These are phyloP conservation scores for Boletus eberwhitei DNA, from an alignment of 768 basidiomycete species.

Conservation along the genomic window DNA sequence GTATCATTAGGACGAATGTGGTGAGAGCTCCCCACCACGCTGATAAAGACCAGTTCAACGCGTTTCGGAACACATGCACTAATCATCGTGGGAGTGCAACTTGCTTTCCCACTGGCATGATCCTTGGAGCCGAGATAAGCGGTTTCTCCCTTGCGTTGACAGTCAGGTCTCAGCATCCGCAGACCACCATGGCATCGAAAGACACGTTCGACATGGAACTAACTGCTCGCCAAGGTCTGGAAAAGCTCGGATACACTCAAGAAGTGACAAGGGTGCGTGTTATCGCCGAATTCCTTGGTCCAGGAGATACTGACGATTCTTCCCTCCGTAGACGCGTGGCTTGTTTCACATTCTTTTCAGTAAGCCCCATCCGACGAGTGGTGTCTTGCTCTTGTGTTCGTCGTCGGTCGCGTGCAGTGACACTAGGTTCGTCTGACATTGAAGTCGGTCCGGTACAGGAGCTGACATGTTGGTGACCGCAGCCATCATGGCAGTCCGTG, in stretches of 20 bases:
- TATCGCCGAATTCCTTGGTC: neutral
- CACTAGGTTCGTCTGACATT: constrained; percentile 36
- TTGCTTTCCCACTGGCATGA: no score
- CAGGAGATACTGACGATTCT: neutral
- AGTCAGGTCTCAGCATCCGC: neutral
- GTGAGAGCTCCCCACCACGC: no score
- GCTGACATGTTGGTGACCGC: constrained; percentile 1
- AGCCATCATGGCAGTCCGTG: constrained; percentile 65
- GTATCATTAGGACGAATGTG: no score
- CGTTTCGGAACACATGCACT: no score
- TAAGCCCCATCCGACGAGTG: constrained; percentile 25
- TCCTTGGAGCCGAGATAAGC: no score
- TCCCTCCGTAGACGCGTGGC: constrained; percentile 41
- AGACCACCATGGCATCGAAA: constrained; percentile 11
- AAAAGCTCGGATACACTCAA: constrained; percentile 54
- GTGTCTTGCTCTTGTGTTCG: neutral
- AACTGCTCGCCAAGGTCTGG: constrained; percentile 34
- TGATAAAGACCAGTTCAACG: no score
- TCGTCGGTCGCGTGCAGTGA: constrained; percentile 33
- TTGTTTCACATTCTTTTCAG: constrained; percentile 53
- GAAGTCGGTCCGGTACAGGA: neutral
- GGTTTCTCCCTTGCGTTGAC: no score
- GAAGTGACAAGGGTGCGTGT: constrained; percentile 48
- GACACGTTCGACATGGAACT: constrained; percentile 20
- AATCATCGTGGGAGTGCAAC: no score